Evolutionary conservation across 1,284 basidiomycete genomes (phyloP).

Genomic region (Puccinia coronata): DNA sequence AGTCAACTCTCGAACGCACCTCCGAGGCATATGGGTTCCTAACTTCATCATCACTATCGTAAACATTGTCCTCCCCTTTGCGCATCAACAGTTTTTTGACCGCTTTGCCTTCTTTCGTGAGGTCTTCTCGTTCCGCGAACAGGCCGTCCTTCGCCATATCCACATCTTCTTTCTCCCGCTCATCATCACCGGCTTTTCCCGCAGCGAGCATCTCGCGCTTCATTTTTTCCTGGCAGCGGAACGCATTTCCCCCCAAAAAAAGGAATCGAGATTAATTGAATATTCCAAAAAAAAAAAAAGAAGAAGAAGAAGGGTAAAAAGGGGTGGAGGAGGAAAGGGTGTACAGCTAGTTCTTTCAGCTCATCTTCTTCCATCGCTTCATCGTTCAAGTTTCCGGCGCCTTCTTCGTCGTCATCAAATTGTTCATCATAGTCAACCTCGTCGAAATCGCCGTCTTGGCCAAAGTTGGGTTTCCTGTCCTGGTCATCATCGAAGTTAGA

Average conservation of each 20-base stretch:
- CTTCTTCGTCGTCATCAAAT: conserved; percentile 83
- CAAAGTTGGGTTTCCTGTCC: conserved; percentile 48
- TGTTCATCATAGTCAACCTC: conserved; percentile 80
- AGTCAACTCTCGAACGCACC: conserved; percentile 4
- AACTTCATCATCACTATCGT: conserved; percentile 48
- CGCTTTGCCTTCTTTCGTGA: conserved; percentile 50
- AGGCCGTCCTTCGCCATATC: conserved; percentile 40
- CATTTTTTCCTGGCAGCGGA: conserved; percentile 39
- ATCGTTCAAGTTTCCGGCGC: conserved; percentile 63
- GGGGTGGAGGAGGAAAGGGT: conserved; percentile 50
- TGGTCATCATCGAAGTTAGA: conserved; percentile 55
- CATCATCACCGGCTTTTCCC: conserved; percentile 48
- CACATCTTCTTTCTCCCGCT: conserved; percentile 34
- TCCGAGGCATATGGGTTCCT: conserved; percentile 49
- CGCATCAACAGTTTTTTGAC: conserved; percentile 49
- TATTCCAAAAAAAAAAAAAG: background rate
- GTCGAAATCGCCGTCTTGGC: conserved; percentile 62
- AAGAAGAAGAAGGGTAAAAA: background rate
- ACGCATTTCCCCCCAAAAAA: background rate
- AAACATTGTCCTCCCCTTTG: conserved; percentile 46
- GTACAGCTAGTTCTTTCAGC: conserved; percentile 78
- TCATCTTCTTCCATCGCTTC: conserved; percentile 77
- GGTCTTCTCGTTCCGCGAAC: conserved; percentile 39
- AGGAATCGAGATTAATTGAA: background rate
- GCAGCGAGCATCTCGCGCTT: conserved; percentile 47